Evolutionary conservation across 2,329 filamentous ascomycete genomes (phyloP), one percentile per base, ranked within the genome.

Genomic region (Epichloe amarillans): DNA sequence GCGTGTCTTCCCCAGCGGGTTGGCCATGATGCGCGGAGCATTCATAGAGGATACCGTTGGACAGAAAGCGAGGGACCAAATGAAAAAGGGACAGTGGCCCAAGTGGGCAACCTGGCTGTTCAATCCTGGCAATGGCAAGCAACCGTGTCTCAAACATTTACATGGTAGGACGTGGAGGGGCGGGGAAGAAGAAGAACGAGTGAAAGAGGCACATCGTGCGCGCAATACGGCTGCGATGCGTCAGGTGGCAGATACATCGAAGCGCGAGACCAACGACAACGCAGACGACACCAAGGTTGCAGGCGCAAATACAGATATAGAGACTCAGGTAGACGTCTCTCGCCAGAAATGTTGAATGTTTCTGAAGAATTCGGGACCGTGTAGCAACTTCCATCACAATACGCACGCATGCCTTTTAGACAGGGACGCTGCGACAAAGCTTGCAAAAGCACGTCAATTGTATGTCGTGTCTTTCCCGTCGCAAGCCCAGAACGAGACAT

Each of bases 1-100:
- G 0, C 65, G 69, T 0, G 69, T 79, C 1, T 79, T 79, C 46
- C 69, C 75, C 0, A 70, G 66, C 1, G 66, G 74, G 2, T 57
- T 77, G 15, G 72, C 76, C 1, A 69, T 79, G 55, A 61, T 69
- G 4, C 64, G 75, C 1, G 76, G 76, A 0, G 72, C 71, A 6
- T 79, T 79, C 55, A 79, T 79, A 50, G 76, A 79, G 59, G 76
- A 79, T 52, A 74, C 71, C 15, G 67, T 78, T 23, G 76, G 76
- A 2, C 76, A 79, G 49, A 66, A 73, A 1, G 76, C 75, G 2
- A 67, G 76, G n/a, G 62, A 67, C 0, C 74, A 78, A 59, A 79
- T 79, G 76, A 79, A 79, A 57, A 66, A 72, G 5, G 74, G 75
- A 0, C 47, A 62, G 33, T 79, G 74, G 72, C 55, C 54, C 2